Percentiles rank a stretch among this genome's conserved stretches.
phyloP scores from a whole-genome alignment of 768 basidiomycete genomes.

The Tricholoma bakamatsutake region DNA sequence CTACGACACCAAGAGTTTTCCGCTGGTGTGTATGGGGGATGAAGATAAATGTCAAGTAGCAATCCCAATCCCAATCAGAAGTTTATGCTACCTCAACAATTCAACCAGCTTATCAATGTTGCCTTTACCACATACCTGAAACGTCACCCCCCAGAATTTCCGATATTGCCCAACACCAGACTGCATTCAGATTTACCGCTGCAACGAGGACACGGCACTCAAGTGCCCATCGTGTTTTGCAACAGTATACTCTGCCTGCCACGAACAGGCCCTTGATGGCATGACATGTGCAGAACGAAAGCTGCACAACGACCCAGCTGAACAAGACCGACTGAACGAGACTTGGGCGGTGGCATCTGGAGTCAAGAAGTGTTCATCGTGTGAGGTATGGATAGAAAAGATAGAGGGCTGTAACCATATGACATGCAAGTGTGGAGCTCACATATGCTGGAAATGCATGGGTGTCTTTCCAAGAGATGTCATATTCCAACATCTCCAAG shows the following conservation, averaged over 20 bases:
- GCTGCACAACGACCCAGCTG: constrained; percentile 27
- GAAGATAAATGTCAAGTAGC: constrained; percentile 45
- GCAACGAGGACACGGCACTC: constrained; percentile 22
- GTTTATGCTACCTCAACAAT: constrained; percentile 44
- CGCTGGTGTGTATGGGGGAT: constrained; percentile 54
- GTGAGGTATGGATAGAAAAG: constrained; percentile 41
- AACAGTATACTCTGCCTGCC: constrained; percentile 42
- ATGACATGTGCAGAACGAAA: constrained; percentile 40
- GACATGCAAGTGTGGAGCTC: constrained; percentile 42
- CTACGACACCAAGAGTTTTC: constrained; percentile 23
- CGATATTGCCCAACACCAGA: constrained; percentile 72
- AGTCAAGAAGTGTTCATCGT: constrained; percentile 43
- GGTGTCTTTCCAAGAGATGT: constrained; percentile 26
- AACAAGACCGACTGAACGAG: constrained; percentile 36
- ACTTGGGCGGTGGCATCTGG: constrained; percentile 32
- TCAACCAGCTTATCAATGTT: constrained; percentile 47
- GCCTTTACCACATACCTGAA: constrained; percentile 53
- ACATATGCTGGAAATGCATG: constrained; percentile 55
- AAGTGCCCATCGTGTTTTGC: constrained; percentile 52
- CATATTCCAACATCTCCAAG: not conserved
- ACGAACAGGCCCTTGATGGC: constrained; percentile 44
- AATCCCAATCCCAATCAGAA: constrained; percentile 46
- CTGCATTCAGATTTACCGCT: constrained; percentile 60
- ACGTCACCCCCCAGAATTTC: constrained; percentile 52
- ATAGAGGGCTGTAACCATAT: constrained; percentile 53